A percentile compares a stretch with the other conserved stretches of the same genome.
These are phyloP conservation scores for Trichosporon sp. DNA, from an alignment of 1,284 basidiomycete genomes.

Conservation along the genomic window DNA sequence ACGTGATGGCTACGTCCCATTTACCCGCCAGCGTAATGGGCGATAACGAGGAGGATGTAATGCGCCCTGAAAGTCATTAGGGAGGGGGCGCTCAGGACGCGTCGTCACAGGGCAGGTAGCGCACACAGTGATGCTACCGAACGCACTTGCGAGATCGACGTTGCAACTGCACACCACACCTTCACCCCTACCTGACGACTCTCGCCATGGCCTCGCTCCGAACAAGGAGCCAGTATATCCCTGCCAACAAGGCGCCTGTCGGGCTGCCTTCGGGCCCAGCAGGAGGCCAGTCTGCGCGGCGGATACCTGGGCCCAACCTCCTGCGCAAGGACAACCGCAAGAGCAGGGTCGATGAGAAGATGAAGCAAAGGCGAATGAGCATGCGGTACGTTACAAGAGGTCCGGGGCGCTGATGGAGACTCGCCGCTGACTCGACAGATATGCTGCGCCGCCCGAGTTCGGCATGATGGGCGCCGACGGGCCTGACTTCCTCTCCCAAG, in stretches of 20 bases:
- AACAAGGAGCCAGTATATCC: conserved; percentile 18
- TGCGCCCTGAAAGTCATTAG: conserved; percentile 2
- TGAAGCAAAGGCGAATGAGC: conserved; percentile 79
- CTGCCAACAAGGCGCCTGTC: conserved; percentile 1
- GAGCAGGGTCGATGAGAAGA: conserved; percentile 80
- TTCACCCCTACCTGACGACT: conserved; percentile 8
- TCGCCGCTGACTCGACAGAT: conserved; percentile 21
- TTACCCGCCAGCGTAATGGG: background rate
- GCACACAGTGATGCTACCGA: background rate
- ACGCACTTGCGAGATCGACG: background rate
- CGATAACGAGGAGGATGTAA: background rate
- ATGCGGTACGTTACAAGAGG: conserved; percentile 59
- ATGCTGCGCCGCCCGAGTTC: conserved; percentile 39
- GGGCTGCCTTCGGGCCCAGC: background rate
- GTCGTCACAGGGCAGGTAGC: conserved; percentile 1
- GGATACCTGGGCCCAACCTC: conserved; percentile 8
- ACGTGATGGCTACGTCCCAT: background rate
- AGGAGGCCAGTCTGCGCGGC: conserved; percentile 6
- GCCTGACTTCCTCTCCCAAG: conserved; percentile 24
- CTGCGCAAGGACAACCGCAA: conserved; percentile 47
- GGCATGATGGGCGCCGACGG: background rate
- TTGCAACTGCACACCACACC: background rate
- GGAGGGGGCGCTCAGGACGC: background rate
- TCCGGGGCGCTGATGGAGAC: background rate
- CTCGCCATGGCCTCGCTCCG: conserved; percentile 36